Percentiles rank a stretch among this genome's conserved stretches.
Conservation (phyloP, 345 rosid species). For the Brassica cretica region DNA sequence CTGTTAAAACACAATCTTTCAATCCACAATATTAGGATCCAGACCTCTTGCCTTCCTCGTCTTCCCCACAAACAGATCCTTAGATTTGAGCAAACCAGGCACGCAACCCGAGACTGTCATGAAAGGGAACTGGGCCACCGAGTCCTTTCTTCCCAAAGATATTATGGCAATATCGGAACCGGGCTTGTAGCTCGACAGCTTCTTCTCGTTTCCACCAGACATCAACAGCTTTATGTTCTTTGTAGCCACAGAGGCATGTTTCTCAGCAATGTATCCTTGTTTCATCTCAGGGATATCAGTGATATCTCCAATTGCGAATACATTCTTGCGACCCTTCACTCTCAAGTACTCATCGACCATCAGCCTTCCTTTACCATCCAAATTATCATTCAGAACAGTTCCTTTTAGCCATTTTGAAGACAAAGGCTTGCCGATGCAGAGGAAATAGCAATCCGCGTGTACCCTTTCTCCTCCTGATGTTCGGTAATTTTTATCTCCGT, state of each 20-base stretch:
- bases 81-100: conserved; percentile 78
- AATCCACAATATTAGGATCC: conserved; percentile 35
- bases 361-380: conserved; percentile 55
- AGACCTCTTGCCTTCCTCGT: conserved; percentile 65
- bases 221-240: conserved; percentile 69
- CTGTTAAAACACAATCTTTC: conserved; percentile 1
- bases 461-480: conserved; percentile 61
- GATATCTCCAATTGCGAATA: conserved; percentile 65
- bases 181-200: conserved; percentile 55
- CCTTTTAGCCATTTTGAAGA: conserved; percentile 58
- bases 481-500: conserved; percentile 46
- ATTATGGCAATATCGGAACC: conserved; percentile 53
- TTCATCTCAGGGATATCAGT: conserved; percentile 64
- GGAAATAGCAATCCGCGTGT: conserved; percentile 62
- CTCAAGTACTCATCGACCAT: conserved; percentile 56
- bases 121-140: conserved; percentile 73
- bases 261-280: conserved; percentile 78
- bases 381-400: conserved; percentile 50
- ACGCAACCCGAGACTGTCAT: conserved; percentile 54
- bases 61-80: conserved; percentile 73
- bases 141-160: conserved; percentile 73
- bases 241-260: conserved; percentile 61
- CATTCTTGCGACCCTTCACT: conserved; percentile 46
- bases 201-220: conserved; percentile 57
- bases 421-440: conserved; percentile 56